Conservation (phyloP, 129 eudicot genomes). For the Smallanthus sonchifolius region DNA sequence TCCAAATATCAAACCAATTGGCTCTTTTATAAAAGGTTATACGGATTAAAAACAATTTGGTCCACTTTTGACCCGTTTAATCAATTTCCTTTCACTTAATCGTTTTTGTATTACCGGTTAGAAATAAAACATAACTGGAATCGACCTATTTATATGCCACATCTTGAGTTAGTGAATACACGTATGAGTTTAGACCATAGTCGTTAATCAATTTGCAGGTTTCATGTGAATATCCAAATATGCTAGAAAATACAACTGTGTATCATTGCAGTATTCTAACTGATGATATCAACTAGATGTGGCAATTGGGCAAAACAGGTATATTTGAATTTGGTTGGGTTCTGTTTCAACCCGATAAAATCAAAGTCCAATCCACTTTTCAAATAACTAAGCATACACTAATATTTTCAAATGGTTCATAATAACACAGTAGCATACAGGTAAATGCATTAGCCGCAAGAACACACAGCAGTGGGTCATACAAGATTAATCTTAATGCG, state of each 20-base stretch:
- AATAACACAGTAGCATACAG: neutral
- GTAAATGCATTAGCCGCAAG: neutral
- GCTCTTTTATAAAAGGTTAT: too few species aligned
- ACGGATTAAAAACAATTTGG: too few species aligned
- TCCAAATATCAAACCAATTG: too few species aligned
- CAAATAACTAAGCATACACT: neutral
- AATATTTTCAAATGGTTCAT: neutral
- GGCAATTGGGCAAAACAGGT: neutral
- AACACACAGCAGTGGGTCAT: neutral
- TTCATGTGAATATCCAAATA: too few species aligned
- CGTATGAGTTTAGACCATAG: too few species aligned
- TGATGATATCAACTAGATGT: neutral
- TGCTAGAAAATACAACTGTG: neutral
- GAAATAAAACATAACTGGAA: too few species aligned
- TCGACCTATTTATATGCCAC: too few species aligned
- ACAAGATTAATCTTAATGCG: neutral
- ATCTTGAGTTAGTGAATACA: too few species aligned
- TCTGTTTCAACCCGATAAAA: neutral
- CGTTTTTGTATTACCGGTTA: too few species aligned
- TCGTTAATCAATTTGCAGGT: too few species aligned
- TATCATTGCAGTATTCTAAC: neutral
- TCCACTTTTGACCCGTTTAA: too few species aligned
- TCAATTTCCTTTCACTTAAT: too few species aligned
- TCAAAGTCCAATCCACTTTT: neutral
- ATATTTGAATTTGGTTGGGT: neutral